Base-by-base conservation (phyloP, 495 filamentous ascomycete genomes). In the Physcia stellaris region DNA sequence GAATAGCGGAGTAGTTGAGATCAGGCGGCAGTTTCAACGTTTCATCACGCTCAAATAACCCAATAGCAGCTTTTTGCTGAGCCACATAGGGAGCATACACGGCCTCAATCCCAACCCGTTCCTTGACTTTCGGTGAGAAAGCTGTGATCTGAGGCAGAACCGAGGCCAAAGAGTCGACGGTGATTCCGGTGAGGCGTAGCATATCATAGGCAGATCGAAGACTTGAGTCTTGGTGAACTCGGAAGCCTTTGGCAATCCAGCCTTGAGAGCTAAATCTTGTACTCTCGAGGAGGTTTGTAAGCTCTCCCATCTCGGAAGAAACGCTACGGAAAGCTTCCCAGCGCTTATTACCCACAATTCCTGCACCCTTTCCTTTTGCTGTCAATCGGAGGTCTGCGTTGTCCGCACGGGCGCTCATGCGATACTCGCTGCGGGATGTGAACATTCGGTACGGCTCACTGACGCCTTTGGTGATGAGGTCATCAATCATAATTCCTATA, bases 381-480 rank as follows among this genome's bases (percentile, higher is more conserved):
- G 92, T 96, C 16, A 98, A 73, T 6, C 90, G 79, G 3, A 77
- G 51, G 59, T 98, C 90, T 28, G 90, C 90, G 55, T 98, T 96
- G 63, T 98, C 90, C 35, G 87, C 73, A 37, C 90, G 78, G 6
- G 83, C 75, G 23, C 76, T 80, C 68, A 98, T 86, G 34, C 90
- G 83, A 62, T 92, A 98, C 58, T 98, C 90, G 61, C 78, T 87
- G 40, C 90, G 79, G 13, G 84, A 85, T 6, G 90, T 96, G 66
- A 98, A 98, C 92, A 98, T 96, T 43, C 90, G 77, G 61, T 98
- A 98, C 0, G 90, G 90, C 59, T 98, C 90, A 6, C 81, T 84
- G 10, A 98, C 88, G 32, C 90, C 90, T 59, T 95, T 96, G 22
- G 90, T 98, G 58, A 94, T 77, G 31, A 98, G 76, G 55, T 98